A percentile compares a stretch with the other conserved stretches of the same genome.
Conservation (phyloP, 2,329 filamentous ascomycete genomes). For the Colletotrichum phormii region DNA sequence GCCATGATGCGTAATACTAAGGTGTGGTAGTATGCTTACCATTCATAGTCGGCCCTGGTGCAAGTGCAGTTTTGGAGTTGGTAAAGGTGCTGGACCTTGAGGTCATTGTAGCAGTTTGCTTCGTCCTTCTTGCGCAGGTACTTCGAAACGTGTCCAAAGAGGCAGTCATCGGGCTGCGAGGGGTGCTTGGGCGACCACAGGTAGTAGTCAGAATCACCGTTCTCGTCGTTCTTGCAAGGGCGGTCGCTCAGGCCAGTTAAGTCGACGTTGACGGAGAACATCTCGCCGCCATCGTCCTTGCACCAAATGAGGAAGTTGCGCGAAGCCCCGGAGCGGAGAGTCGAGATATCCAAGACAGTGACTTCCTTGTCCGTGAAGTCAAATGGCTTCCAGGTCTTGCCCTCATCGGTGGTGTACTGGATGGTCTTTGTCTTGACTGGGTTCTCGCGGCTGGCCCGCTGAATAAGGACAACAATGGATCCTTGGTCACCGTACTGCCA, state of each 20-base stretch:
- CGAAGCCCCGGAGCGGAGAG: conserved; percentile 88
- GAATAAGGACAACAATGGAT: conserved; percentile 89
- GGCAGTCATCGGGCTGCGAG: conserved; percentile 79
- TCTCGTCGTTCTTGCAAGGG: conserved; percentile 76
- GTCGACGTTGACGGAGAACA: conserved; percentile 86
- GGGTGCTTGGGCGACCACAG: conserved; percentile 92
- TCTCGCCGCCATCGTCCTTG: conserved; percentile 62
- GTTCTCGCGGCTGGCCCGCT: conserved; percentile 75
- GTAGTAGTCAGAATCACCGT: conserved; percentile 71
- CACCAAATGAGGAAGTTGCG: conserved; percentile 95
- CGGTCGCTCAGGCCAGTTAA: conserved; percentile 84
- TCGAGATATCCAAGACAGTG: conserved; percentile 83
- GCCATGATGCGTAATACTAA: conserved; percentile 27
- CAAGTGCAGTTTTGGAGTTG: conserved; percentile 85
- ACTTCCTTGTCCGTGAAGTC: conserved; percentile 79
- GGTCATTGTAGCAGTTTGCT: conserved; percentile 83
- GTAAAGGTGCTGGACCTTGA: conserved; percentile 77
- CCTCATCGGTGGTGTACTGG: conserved; percentile 85
- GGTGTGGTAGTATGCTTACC: conserved; percentile 64
- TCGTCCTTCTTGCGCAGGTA: conserved; percentile 92
- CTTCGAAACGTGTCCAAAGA: conserved; percentile 90
- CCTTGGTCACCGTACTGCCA: conserved; percentile 98
- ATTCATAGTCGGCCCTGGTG: conserved; percentile 89
- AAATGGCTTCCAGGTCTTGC: conserved; percentile 81
- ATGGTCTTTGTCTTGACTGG: conserved; percentile 75